Evolutionary conservation across 2,329 filamentous ascomycete genomes (phyloP).

Genomic region (Cladosporium oxysporum): DNA sequence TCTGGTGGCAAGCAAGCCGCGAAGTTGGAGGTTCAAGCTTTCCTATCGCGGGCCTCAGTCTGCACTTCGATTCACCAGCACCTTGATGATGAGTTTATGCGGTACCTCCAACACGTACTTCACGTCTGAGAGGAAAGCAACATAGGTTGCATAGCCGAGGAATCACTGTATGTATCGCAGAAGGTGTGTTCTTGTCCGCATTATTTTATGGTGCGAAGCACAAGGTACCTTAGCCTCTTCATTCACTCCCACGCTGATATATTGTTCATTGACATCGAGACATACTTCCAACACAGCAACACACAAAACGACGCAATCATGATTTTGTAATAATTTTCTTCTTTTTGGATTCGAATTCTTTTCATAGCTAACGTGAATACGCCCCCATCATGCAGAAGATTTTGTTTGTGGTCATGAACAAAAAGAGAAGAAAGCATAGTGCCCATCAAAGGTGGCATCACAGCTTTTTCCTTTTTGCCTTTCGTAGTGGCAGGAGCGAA

Average conservation of each 20-base stretch:
- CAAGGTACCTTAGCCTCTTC: too few species aligned
- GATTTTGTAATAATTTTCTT: not conserved
- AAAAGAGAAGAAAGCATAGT: not conserved
- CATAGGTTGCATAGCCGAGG: too few species aligned
- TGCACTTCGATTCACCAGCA: not conserved
- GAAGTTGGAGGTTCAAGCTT: too few species aligned
- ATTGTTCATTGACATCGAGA: not conserved
- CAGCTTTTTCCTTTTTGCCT: not conserved
- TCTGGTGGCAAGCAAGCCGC: not conserved
- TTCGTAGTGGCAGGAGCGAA: constrained; percentile 15
- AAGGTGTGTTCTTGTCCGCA: not conserved
- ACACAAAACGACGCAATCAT: not conserved
- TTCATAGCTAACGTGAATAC: constrained; percentile 21
- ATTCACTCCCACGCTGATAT: not conserved
- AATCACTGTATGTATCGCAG: not conserved
- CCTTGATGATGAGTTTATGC: too few species aligned
- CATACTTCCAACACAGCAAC: not conserved
- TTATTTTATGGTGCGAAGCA: not conserved
- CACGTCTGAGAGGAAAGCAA: too few species aligned
- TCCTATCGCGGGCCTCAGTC: too few species aligned
- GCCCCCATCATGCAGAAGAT: constrained; percentile 18
- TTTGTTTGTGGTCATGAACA: constrained; percentile 18
- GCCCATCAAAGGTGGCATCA: not conserved
- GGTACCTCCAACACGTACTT: too few species aligned
- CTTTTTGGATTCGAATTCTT: constrained; percentile 10